Evolutionary conservation across 139 green algal genomes (phyloP).

Genomic region (Chlamydomonas urium): DNA sequence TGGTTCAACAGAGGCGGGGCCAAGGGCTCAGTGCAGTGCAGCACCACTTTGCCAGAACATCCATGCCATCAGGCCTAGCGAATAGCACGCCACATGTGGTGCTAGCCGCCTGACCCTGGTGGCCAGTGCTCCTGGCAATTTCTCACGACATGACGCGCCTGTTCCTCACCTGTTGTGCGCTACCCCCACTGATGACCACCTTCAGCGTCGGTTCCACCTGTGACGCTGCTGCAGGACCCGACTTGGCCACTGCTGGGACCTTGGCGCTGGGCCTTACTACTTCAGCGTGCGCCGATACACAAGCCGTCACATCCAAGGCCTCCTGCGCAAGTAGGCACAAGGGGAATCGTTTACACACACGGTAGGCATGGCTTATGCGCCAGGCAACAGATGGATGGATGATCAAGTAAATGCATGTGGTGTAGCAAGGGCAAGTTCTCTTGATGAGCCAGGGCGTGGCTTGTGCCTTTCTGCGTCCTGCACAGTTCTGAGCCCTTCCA

Average conservation of each 20-base stretch:
- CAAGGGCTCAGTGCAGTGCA: neutral
- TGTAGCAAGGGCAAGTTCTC: no score
- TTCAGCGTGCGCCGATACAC: neutral
- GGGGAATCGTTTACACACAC: no score
- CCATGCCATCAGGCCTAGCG: neutral
- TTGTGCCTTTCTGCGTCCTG: no score
- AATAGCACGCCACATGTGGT: neutral
- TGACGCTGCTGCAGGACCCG: neutral
- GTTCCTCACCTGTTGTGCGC: neutral
- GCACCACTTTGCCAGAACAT: neutral
- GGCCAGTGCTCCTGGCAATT: neutral
- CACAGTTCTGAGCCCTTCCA: no score
- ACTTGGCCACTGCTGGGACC: neutral
- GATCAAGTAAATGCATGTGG: no score
- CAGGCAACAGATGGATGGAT: no score
- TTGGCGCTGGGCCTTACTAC: neutral
- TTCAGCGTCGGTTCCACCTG: neutral
- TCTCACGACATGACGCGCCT: neutral
- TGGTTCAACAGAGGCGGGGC: neutral
- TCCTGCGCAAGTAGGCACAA: no score
- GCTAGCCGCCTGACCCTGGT: neutral
- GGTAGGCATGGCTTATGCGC: no score
- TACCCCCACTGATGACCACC: neutral
- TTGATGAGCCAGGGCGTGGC: no score
- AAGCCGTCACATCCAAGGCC: constrained; percentile 6